Base-by-base conservation (phyloP, 75 land plant species). In the Gnetum montanum region DNA sequence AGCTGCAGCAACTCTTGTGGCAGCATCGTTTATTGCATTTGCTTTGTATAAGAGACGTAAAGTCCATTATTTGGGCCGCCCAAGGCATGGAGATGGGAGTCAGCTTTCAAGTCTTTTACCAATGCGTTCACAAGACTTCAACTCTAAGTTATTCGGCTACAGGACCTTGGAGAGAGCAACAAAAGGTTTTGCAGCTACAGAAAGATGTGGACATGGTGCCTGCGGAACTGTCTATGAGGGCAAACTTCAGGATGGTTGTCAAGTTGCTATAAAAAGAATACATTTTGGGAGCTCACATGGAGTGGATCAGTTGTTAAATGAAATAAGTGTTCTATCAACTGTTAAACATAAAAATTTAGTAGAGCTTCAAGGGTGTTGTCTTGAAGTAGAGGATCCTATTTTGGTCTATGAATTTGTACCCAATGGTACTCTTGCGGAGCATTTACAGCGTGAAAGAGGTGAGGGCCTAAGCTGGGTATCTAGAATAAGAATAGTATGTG, bases 381-480 rank as follows among this genome's bases (percentile, higher is more conserved):
- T 70, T 2, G 72, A 70, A 1, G 31, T 43, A n/a, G 29, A 43
- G 1, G 41, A 70, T 13, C 70, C 72, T 0, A 59, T 70, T 26
- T 28, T 70, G 25, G 70, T 70, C 0, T 68, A 66, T 4, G 69
- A 64, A 23, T 65, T 31, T 27, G 69, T 70, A 1, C 70, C 72
- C 16, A 70, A 70, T 38, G 69, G 69, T 0, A 70, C 70, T 4
- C 70, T 70, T 0, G 25, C 70, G 1, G 61, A 70, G 30, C 19
- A 7, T 0, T 5, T 26, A 0, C 34, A 16, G 19, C 2, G 4
- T 2, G 33, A 64, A 16, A 6, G 25, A 3, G 34, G 24, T 6
- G 24, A 7, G 7, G 56, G 16, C n/a, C 47, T 68, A 1, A 50
- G 45, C 26, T 68, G 70, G 70, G 2, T 33, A 20, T 26, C 40